Base-by-base conservation (phyloP, 169 alveolate genomes). In the Eimeria sp. region DNA sequence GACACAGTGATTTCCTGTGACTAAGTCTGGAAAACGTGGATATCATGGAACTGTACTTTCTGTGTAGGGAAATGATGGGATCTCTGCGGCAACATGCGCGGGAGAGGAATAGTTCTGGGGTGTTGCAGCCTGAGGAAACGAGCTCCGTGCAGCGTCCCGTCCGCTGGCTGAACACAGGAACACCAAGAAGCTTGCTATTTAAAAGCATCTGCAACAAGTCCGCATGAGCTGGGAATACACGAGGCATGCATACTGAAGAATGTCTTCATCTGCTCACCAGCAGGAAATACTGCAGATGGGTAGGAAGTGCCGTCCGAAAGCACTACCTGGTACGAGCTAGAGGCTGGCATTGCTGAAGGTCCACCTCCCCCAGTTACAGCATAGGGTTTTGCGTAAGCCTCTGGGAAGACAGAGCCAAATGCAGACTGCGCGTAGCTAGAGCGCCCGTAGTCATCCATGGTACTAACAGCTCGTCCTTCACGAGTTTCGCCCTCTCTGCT, bases 261-360 rank as follows among this genome's bases (percentile, higher is more conserved):
- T 22, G 22, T 3, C n/a, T 7, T 83, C 47, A 73, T 30, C 30
- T 51, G 90, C 82, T 57, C 65, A 86, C 93, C 93, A 18, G 80
- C 63, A 86, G 93, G 93, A 20, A 86, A 86, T 43, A 86, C 61
- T n/a, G 93, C 93, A 25, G 93, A 86, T 13, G 93, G 93, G 63
- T 86, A 86, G 58, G 93, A 86, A 34, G 93, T 86, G 80, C 93
- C 93, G 43, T 86, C 93, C 58, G 93, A 86, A 11, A 86, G 93
- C 80, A 86, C 93, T n/a, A 86, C 93, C 63, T 86, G 93, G 61
- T 86, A 86, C 14, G 93, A 86, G 82, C 82, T 86, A 49, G 93
- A 5, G 18, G 93, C 80, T 43, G 93, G 80, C 80, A 63, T 40
- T 13, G 80, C 34, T 20, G 93, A 20, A 54, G 80, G n/a, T 22